These are phyloP conservation scores for Mortierella sp. DNA, from an alignment of 371 early-diverging fungal genomes.

Conservation along the genomic window DNA sequence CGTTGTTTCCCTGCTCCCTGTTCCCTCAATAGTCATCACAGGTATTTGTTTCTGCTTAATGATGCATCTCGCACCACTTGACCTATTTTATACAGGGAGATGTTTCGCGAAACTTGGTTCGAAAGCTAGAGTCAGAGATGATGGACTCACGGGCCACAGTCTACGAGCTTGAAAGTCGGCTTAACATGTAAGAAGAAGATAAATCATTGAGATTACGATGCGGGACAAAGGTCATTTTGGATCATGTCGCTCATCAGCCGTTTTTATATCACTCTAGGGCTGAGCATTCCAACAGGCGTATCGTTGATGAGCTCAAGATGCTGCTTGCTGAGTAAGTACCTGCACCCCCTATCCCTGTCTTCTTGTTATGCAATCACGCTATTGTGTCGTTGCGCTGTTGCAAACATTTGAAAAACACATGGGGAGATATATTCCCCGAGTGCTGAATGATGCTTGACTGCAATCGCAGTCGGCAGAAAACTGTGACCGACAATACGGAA, in stretches of 20 bases:
- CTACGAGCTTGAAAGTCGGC: constrained; percentile 26
- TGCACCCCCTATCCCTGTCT: background rate
- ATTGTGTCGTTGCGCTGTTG: background rate
- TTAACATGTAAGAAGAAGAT: constrained; percentile 30
- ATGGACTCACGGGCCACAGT: constrained; percentile 37
- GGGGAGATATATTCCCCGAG: too few species aligned
- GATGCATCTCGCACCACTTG: too few species aligned
- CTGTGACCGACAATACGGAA: too few species aligned
- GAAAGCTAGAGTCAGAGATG: constrained; percentile 41
- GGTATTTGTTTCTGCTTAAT: too few species aligned
- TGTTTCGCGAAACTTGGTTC: constrained; percentile 26
- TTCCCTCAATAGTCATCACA: too few species aligned
- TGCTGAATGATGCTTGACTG: too few species aligned
- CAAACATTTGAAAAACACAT: too few species aligned
- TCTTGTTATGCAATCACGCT: background rate
- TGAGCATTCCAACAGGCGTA: constrained; percentile 36
- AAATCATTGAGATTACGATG: background rate
- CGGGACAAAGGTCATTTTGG: too few species aligned
- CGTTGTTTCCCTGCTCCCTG: too few species aligned
- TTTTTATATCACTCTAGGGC: constrained; percentile 23
- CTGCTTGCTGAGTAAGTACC: constrained; percentile 47
- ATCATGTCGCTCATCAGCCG: background rate
- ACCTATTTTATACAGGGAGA: too few species aligned
- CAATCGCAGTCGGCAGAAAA: too few species aligned
- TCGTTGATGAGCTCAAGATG: constrained; percentile 47